A percentile compares a stretch with the other conserved stretches of the same genome.
These are phyloP conservation scores for Plantago major DNA, from an alignment of 257 asterid genomes.

Conservation along the genomic window DNA sequence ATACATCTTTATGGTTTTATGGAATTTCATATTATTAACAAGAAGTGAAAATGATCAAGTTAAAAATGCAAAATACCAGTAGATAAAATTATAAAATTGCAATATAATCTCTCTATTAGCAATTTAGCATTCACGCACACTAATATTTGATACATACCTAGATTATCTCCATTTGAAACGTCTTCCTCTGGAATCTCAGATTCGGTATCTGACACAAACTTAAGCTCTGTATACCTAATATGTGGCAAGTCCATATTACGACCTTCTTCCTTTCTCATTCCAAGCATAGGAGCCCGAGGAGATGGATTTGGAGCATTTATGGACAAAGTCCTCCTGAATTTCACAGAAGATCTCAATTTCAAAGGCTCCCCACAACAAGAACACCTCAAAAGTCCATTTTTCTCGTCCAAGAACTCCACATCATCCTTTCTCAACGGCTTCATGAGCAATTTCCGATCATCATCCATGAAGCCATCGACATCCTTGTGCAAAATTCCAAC, in stretches of 20 bases:
- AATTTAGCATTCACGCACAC: too few species aligned
- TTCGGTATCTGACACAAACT: constrained; percentile 43
- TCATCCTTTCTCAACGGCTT: constrained; percentile 44
- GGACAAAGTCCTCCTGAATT: constrained; percentile 40
- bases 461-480: constrained; percentile 34
- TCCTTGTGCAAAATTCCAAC: constrained; percentile 67
- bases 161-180: constrained; percentile 31
- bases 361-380: constrained; percentile 82
- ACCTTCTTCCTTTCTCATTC: constrained; percentile 38
- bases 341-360: constrained; percentile 38
- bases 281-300: constrained; percentile 49
- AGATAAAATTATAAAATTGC: too few species aligned
- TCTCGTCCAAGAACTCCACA: constrained; percentile 16
- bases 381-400: constrained; percentile 34
- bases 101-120: too few species aligned
- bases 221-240: constrained; percentile 49
- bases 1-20: too few species aligned
- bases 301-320: constrained; percentile 55
- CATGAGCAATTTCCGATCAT: constrained; percentile 31
- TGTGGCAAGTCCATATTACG: constrained; percentile 42
- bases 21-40: too few species aligned
- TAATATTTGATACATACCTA: constrained; percentile 20
- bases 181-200: constrained; percentile 49
- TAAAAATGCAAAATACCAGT: too few species aligned
- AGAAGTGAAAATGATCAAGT: too few species aligned